Percentiles rank a stretch among this genome's conserved stretches.
Evolutionary conservation across 2,329 filamentous ascomycete species (phyloP).

Genomic region (Talaromyces funiculosus): DNA sequence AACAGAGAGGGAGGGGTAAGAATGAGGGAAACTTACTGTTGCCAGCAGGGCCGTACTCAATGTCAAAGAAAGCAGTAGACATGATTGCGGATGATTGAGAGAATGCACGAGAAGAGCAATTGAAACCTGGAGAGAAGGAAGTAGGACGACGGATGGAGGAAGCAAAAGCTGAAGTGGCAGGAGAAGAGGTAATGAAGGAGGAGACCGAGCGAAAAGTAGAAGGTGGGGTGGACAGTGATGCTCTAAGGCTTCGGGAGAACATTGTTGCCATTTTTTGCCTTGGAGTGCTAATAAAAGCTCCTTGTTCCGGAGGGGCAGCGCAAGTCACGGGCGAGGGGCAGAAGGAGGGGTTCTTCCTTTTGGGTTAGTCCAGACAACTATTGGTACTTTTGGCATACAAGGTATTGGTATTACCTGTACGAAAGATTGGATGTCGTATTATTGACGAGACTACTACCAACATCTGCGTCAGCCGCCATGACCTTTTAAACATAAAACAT

Average conservation of each 20-base stretch:
- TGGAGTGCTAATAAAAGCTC: not conserved
- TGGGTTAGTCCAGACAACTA: not conserved
- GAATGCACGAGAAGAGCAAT: conserved; percentile 45
- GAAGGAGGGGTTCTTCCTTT: conserved; percentile 2
- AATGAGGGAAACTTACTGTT: conserved; percentile 23
- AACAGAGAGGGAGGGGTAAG: not conserved
- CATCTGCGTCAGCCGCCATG: not conserved
- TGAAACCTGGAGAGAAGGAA: conserved; percentile 16
- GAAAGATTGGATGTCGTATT: not conserved
- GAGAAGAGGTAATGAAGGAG: conserved; percentile 27
- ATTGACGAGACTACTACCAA: not conserved
- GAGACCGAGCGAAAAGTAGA: conserved; percentile 34
- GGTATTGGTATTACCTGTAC: conserved; percentile 9
- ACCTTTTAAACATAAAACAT: no score
- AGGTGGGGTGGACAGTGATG: conserved; percentile 39
- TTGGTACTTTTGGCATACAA: not conserved
- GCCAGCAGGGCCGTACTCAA: conserved; percentile 52
- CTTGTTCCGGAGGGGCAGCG: conserved; percentile 10
- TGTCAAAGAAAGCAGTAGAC: conserved; percentile 67
- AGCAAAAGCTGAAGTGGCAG: conserved; percentile 29
- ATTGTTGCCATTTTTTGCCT: conserved; percentile 27
- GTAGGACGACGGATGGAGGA: conserved; percentile 15
- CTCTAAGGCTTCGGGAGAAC: conserved; percentile 38
- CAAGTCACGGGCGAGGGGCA: conserved; percentile 15
- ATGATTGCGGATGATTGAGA: conserved; percentile 66